phyloP scores from a whole-genome alignment of 352 stramenopile species.

The Elongisporangium undulatum region DNA sequence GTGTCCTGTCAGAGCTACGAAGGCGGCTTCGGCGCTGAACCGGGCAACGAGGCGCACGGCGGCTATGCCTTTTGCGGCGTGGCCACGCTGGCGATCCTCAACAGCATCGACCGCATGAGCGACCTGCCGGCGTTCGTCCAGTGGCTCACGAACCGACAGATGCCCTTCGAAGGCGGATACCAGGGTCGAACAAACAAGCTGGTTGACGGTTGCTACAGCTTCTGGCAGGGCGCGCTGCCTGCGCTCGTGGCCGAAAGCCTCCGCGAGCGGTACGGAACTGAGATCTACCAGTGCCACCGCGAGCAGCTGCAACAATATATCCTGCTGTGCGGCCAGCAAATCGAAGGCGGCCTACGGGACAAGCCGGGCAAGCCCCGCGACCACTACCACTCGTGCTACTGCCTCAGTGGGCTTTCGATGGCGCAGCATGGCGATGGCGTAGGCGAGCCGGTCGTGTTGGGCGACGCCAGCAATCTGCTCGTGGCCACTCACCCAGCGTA shows the following conservation, averaged over 20 bases:
- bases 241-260: constrained; percentile 69
- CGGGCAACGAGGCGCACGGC: constrained; percentile 95
- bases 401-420: constrained; percentile 94
- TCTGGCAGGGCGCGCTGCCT: constrained; percentile 95
- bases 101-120: constrained; percentile 44
- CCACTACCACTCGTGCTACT: constrained; percentile 99
- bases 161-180: constrained; percentile 90
- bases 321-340: constrained; percentile 92
- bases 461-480: constrained; percentile 69
- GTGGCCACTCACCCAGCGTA: constrained; percentile 86
- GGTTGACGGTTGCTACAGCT: constrained; percentile 99
- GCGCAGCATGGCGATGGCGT: constrained; percentile 81
- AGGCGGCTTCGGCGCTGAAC: constrained; percentile 92
- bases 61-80: constrained; percentile 98
- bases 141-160: constrained; percentile 94
- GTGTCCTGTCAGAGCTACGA: constrained; percentile 97
- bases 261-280: constrained; percentile 21
- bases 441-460: constrained; percentile 40
- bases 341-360: constrained; percentile 91
- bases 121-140: constrained; percentile 55
- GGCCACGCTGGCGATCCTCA: constrained; percentile 91
- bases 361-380: constrained; percentile 95
- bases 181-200: constrained; percentile 98
- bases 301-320: constrained; percentile 90
- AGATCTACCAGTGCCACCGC: constrained; percentile 66